Percentiles rank a stretch among this genome's conserved stretches.
Evolutionary conservation across 2,329 filamentous ascomycete species (phyloP).

Genomic region (Aureobasidium sp.): DNA sequence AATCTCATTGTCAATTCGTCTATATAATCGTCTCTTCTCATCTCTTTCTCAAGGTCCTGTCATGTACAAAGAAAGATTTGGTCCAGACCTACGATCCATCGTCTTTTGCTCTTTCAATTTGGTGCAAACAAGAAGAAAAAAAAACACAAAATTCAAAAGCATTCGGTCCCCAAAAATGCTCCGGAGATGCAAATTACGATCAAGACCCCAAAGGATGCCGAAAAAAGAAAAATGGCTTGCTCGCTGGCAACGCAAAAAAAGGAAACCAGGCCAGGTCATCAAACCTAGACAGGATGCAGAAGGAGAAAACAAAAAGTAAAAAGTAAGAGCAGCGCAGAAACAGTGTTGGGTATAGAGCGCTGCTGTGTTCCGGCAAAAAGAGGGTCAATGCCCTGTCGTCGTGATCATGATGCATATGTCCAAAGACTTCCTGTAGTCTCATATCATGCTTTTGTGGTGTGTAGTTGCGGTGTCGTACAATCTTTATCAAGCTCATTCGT

Average conservation of each 20-base stretch:
- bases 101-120: neutral
- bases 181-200: conserved; percentile 5
- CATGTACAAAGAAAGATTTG: neutral
- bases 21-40: neutral
- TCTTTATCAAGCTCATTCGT: conserved; percentile 20
- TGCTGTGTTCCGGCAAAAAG: neutral
- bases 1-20: neutral
- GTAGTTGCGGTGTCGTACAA: neutral
- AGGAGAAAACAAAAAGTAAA: neutral
- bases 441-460: neutral
- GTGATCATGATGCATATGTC: conserved; percentile 7
- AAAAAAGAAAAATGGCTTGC: neutral
- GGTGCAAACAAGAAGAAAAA: neutral
- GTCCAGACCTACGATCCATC: neutral
- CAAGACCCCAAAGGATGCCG: neutral
- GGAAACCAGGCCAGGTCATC: neutral
- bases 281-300: neutral
- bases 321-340: neutral
- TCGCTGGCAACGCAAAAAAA: neutral
- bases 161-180: neutral
- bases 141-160: neutral
- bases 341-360: neutral
- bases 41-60: neutral
- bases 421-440: neutral
- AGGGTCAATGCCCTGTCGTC: neutral